Conservation (phyloP, 345 rosid species). For the Eucalyptus regnans region DNA sequence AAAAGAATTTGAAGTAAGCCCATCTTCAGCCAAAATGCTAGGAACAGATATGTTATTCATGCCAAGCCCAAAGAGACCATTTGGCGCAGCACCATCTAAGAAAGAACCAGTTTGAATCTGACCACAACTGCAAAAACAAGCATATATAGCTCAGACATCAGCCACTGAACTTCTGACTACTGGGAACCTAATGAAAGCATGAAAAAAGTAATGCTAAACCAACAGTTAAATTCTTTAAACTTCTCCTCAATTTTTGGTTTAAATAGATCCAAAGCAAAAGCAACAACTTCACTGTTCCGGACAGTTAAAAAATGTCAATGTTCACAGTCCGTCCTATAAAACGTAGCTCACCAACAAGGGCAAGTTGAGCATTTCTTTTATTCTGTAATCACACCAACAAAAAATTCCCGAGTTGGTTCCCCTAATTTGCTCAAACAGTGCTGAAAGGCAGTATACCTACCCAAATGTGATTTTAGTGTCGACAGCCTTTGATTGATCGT, state of each 20-base stretch:
- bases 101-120: constrained; percentile 77
- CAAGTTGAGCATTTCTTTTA: neutral
- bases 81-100: constrained; percentile 81
- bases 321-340: neutral
- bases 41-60: constrained; percentile 75
- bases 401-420: neutral
- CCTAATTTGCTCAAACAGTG: neutral
- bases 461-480: constrained; percentile 52
- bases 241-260: neutral
- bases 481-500: constrained; percentile 16
- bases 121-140: constrained; percentile 65
- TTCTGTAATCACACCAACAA: neutral
- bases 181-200: neutral
- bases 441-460: constrained; percentile 15
- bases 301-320: neutral
- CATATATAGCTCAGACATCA: neutral
- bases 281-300: neutral
- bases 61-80: constrained; percentile 97
- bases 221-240: neutral
- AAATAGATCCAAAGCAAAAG: neutral
- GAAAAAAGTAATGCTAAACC: neutral
- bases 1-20: constrained; percentile 64
- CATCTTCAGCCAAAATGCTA: constrained; percentile 65
- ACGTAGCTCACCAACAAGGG: neutral
- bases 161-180: neutral